Conservation (phyloP, 2,329 filamentous ascomycete genomes). For the Delphinella strobiligena region DNA sequence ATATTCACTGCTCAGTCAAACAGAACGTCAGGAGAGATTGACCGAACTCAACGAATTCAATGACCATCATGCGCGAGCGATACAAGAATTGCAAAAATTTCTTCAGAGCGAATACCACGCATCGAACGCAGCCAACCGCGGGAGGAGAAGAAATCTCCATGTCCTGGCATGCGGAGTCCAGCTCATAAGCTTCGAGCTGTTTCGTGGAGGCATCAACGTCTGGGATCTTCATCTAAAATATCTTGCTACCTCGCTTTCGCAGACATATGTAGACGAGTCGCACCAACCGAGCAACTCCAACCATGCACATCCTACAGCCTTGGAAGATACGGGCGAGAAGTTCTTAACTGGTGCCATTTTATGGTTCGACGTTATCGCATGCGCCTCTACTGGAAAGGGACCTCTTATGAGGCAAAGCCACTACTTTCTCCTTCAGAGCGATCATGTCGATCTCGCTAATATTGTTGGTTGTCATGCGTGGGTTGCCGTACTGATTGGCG, state of each 20-base stretch:
- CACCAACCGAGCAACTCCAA: not conserved
- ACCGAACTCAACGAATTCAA: constrained; percentile 6
- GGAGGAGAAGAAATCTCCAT: constrained; percentile 4
- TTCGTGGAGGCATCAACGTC: constrained; percentile 6
- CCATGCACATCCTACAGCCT: not conserved
- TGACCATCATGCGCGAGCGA: constrained; percentile 6
- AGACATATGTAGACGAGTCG: not conserved
- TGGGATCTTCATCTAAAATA: constrained; percentile 5
- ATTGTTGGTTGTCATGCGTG: constrained; percentile 6
- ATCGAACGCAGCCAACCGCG: not conserved
- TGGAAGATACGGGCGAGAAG: constrained; percentile 5
- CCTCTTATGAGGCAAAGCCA: not conserved
- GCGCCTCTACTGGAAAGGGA: constrained; percentile 2
- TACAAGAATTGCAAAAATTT: constrained; percentile 8
- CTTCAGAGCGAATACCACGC: constrained; percentile 7
- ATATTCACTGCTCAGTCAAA: constrained; percentile 4
- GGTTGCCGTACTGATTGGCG: constrained; percentile 2
- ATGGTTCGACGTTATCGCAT: constrained; percentile 7
- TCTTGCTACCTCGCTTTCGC: constrained; percentile 2
- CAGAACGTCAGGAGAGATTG: constrained; percentile 3
- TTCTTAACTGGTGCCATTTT: constrained; percentile 5
- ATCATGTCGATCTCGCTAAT: constrained; percentile 2
- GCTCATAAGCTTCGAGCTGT: constrained; percentile 8
- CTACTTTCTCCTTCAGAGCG: not conserved
- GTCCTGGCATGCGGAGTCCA: constrained; percentile 7